Evolutionary conservation across 2,329 filamentous ascomycete species (phyloP).

Genomic region (Trichoderma breve): DNA sequence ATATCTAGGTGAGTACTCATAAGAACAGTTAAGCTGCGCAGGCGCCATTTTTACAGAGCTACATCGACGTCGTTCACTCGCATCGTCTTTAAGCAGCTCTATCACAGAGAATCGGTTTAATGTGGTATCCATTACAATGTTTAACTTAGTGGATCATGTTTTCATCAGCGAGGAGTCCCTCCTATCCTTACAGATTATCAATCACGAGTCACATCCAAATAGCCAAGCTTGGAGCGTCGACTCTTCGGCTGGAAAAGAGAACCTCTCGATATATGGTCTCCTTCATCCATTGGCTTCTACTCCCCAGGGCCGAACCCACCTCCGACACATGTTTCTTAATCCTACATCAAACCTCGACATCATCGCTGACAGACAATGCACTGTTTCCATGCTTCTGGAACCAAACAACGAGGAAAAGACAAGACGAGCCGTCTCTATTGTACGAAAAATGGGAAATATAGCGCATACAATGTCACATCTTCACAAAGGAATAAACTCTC

Average conservation of each 20-base stretch:
- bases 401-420: constrained; percentile 63
- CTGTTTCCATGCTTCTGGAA: constrained; percentile 64
- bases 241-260: constrained; percentile 68
- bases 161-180: constrained; percentile 81
- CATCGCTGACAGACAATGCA: constrained; percentile 70
- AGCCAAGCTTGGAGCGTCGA: constrained; percentile 65
- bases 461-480: constrained; percentile 66
- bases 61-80: constrained; percentile 57
- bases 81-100: constrained; percentile 58
- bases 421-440: constrained; percentile 53
- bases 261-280: constrained; percentile 77
- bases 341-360: constrained; percentile 67
- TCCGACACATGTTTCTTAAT: constrained; percentile 79
- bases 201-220: constrained; percentile 79
- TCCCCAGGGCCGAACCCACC: constrained; percentile 68
- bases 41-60: constrained; percentile 83
- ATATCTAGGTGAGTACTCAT: background rate
- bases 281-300: constrained; percentile 75
- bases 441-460: constrained; percentile 76
- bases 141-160: constrained; percentile 65
- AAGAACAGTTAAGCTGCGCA: constrained; percentile 67
- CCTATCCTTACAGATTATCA: constrained; percentile 78
- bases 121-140: constrained; percentile 68
- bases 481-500: constrained; percentile 69
- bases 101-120: constrained; percentile 48